Evolutionary conservation across 176 grass and related monocot species (phyloP), one percentile per base, ranked within the genome.

Genomic region (Stipa capillata): DNA sequence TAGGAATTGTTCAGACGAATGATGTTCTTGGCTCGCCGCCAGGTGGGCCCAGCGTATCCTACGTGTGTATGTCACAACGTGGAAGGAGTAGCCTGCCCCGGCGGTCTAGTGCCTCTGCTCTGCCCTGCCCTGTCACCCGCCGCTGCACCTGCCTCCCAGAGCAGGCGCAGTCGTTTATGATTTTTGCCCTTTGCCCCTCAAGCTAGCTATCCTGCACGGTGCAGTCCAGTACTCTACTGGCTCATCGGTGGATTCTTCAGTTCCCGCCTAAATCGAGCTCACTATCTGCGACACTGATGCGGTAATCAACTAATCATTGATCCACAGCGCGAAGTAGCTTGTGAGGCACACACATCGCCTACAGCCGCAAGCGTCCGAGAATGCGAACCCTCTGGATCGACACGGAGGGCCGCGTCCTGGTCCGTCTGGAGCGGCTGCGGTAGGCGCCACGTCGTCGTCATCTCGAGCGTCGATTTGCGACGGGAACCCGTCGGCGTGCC

Each of bases 361-460:
- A n/a, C n/a, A n/a, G n/a, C n/a, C n/a, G 59, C 44, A 33, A 69
- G 64, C 43, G 63, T 77, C 71, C 70, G 25, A 54, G 47, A 1
- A 54, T 45, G 2, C 51, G 64, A 28, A 55, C 20, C 11, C 76
- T 74, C 68, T 47, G 1, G 67, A 14, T 20, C 18, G 44, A 65
- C 51, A 12, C 7, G 50, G 11, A 4, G 6, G 73, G 15, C 51
- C 8, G 29, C 61, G 20, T 32, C 16, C 50, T n/a, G n/a, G n/a
- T n/a, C n/a, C 69, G 43, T 21, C 23, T 37, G 49, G 42, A 27
- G 43, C 45, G 37, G 28, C 11, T n/a, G n/a, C 52, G 72, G 79
- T 83, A 39, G 73, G 79, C 65, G 73, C 35, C 56, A 12, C 79
- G 55, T 83, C 85, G 11, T 32, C 55, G 39, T 78, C 85, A 1